phyloP scores from a whole-genome alignment of 2,329 filamentous ascomycete genomes.

The Biscogniauxia sp. region DNA sequence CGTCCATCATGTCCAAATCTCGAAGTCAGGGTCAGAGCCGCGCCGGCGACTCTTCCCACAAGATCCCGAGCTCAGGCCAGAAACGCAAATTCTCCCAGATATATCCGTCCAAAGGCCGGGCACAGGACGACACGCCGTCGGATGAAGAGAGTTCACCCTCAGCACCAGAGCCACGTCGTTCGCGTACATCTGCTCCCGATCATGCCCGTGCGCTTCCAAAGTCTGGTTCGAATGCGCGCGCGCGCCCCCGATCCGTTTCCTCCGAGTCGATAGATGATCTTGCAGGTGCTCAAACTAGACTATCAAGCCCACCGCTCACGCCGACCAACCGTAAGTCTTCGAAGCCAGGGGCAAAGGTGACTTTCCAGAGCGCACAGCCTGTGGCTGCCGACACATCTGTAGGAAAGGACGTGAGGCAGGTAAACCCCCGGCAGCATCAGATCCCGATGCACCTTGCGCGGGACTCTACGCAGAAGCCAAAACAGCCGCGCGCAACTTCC shows the following conservation, averaged over 20 bases:
- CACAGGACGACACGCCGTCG: constrained; percentile 15
- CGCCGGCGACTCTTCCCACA: constrained; percentile 9
- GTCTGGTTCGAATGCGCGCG: constrained; percentile 11
- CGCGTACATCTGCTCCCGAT: constrained; percentile 21
- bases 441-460: constrained; percentile 31
- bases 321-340: constrained; percentile 20
- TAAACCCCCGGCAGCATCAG: constrained; percentile 18
- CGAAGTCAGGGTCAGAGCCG: constrained; percentile 12
- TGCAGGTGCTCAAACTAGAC: constrained; percentile 10
- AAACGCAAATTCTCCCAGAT: constrained; percentile 33
- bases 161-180: constrained; percentile 20
- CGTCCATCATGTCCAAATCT: constrained; percentile 12
- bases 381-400: not conserved
- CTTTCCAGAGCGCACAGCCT: not conserved
- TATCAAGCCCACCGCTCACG: constrained; percentile 33
- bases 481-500: constrained; percentile 7
- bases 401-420: constrained; percentile 8
- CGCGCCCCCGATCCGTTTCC: constrained; percentile 13
- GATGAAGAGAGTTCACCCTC: constrained; percentile 13
- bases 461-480: constrained; percentile 12
- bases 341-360: constrained; percentile 3
- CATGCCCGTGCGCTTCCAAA: constrained; percentile 6
- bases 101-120: constrained; percentile 22
- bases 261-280: constrained; percentile 24
- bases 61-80: constrained; percentile 19